Conservation (phyloP, 768 basidiomycete genomes). For the Rhizopogon sp. region DNA sequence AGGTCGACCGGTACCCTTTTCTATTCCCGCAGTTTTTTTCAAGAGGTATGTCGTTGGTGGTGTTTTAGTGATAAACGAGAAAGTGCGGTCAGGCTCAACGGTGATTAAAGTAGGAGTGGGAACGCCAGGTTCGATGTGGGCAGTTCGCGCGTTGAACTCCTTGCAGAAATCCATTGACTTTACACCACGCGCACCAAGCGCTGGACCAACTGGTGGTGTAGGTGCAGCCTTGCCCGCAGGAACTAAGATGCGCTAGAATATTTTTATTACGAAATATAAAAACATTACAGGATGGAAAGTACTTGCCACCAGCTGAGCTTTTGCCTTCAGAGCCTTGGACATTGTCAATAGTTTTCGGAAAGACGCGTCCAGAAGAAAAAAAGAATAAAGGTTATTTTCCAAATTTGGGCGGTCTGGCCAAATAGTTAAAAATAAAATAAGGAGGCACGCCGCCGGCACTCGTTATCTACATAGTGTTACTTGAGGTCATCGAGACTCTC, state of each 20-base stretch:
- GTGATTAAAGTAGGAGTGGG: slow-evolving; percentile 92
- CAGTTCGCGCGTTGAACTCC: slow-evolving; percentile 97
- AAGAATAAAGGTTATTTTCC: not conserved
- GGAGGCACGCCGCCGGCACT: not conserved
- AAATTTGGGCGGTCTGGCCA: not conserved
- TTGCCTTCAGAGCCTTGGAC: slow-evolving; percentile 65
- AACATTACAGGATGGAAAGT: slow-evolving; percentile 4
- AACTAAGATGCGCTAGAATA: slow-evolving; percentile 70
- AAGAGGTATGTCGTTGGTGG: slow-evolving; percentile 88
- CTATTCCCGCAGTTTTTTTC: slow-evolving; percentile 85
- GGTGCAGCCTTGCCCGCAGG: slow-evolving; percentile 94
- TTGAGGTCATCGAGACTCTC: not conserved
- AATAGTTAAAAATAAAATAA: not conserved
- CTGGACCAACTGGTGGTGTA: slow-evolving; percentile 94
- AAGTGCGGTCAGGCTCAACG: slow-evolving; percentile 92
- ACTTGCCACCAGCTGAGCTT: slow-evolving; percentile 75
- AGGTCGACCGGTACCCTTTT: slow-evolving; percentile 83
- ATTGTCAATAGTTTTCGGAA: slow-evolving; percentile 30
- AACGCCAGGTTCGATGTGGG: slow-evolving; percentile 77
- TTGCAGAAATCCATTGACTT: slow-evolving; percentile 99
- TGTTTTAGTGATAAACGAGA: slow-evolving; percentile 89
- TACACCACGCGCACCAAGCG: slow-evolving; percentile 95
- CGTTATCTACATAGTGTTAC: not conserved
- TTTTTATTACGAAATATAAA: slow-evolving; percentile 8
- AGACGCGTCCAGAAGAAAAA: not conserved